Evolutionary conservation across 2,329 filamentous ascomycete genomes (phyloP), one percentile per base, ranked within the genome.

Genomic region (Cladosporium austrohemisphaericum): DNA sequence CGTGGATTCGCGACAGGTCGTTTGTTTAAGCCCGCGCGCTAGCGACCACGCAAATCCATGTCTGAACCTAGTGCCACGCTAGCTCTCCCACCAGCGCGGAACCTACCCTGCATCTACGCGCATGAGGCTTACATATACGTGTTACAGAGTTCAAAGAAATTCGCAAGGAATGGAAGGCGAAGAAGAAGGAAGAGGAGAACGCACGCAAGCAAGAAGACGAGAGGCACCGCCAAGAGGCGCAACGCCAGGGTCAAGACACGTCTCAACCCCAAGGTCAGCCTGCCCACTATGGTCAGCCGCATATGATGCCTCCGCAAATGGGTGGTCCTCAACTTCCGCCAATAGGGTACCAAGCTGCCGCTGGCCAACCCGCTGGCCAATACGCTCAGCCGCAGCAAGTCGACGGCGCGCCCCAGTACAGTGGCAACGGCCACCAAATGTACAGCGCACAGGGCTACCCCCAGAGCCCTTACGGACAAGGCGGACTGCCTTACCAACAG

Each of bases 151-250:
- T 98, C 75, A 98, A 98, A 68, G 93, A 98, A 65, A 96, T 97
- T 53, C 87, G 93, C 56, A 97, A 97, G 67, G 92, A 97, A 66
- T 98, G 93, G 93, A 98, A 97, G 75, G 88, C 88, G 31, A 89
- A 93, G 64, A 97, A 97, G 81, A 98, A 98, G 88, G 93, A 97
- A 68, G 92, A 97, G 62, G 92, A 97, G 58, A 85, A 85, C 44
- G 79, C 83, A 60, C 87, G 91, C 64, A 96, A 96, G 76, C 86
- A 86, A 10, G 88, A 91, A 8, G 92, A 97, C 56, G 91, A 96
- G 65, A 79, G 85, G 57, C 79, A 84, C 55, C 86, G 91, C 50
- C 84, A 83, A 68, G 79, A 80, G 23, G 83, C 77, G 51, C 75
- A 71, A 8, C 76, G 59, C 38, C 73, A 78, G 43, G 77, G 78